A percentile compares a stretch with the other conserved stretches of the same genome.
These are phyloP conservation scores for Alternaria tenuissima DNA, from an alignment of 2,329 filamentous ascomycete genomes.

Conservation along the genomic window DNA sequence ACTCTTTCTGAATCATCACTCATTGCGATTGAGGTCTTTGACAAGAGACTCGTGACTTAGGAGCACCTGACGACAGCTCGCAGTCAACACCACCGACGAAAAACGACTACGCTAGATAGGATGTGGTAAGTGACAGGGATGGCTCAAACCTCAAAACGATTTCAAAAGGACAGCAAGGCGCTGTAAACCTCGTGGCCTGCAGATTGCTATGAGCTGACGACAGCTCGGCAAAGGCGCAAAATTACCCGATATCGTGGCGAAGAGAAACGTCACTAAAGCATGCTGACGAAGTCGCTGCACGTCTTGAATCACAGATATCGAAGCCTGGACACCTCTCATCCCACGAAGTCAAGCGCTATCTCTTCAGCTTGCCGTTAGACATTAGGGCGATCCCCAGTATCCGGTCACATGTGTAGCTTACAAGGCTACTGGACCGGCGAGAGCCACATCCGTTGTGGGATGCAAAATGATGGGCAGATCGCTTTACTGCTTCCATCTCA, in stretches of 20 bases:
- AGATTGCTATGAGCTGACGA: constrained; percentile 18
- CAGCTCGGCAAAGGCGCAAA: constrained; percentile 21
- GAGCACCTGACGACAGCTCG: neutral
- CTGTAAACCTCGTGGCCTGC: constrained; percentile 9
- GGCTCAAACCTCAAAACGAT: constrained; percentile 3
- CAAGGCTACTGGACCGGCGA: neutral
- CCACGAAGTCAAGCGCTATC: constrained; percentile 3
- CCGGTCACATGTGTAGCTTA: neutral
- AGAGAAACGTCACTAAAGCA: constrained; percentile 21
- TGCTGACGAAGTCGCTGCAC: constrained; percentile 16
- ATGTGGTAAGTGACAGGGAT: neutral
- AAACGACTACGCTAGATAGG: neutral
- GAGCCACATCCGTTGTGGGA: neutral
- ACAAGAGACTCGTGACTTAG: neutral
- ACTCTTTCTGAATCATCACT: constrained; percentile 34
- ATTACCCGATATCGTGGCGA: constrained; percentile 25
- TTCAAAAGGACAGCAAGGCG: constrained; percentile 1
- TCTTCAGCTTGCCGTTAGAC: constrained; percentile 1
- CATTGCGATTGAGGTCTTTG: constrained; percentile 18
- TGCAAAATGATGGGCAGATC: neutral
- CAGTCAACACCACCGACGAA: neutral
- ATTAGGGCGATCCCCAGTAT: constrained; percentile 2
- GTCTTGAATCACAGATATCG: neutral
- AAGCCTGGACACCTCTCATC: constrained; percentile 3
- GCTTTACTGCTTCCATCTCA: neutral